Conservation (phyloP, 2,329 filamentous ascomycete species). For the Penicillium sp. region DNA sequence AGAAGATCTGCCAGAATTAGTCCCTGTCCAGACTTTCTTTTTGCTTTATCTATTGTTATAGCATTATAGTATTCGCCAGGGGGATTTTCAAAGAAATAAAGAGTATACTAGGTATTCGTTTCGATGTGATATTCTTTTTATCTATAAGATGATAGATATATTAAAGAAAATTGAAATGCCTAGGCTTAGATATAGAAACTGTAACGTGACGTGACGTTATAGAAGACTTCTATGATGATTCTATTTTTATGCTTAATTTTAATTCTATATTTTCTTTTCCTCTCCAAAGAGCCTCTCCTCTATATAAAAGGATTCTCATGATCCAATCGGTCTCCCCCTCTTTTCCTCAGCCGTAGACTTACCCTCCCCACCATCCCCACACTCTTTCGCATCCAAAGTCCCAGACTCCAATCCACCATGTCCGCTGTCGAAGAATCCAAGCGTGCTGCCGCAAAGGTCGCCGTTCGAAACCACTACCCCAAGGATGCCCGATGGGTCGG, state of each 20-base stretch:
- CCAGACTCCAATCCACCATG: constrained; percentile 33
- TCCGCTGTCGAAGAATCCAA: constrained; percentile 54
- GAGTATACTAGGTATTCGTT: too few species aligned
- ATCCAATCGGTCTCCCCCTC: constrained; percentile 16
- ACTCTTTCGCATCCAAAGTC: constrained; percentile 3
- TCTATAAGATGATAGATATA: too few species aligned
- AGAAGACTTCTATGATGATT: too few species aligned
- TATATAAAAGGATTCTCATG: not conserved
- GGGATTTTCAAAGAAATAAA: too few species aligned
- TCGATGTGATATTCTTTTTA: too few species aligned
- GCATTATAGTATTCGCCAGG: too few species aligned
- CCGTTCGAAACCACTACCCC: constrained; percentile 61
- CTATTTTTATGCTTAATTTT: too few species aligned
- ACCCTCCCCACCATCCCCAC: constrained; percentile 8
- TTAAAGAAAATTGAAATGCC: too few species aligned
- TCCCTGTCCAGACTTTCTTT: not conserved
- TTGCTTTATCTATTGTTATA: not conserved
- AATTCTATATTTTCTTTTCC: not conserved
- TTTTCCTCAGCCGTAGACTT: constrained; percentile 5
- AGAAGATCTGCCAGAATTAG: not conserved
- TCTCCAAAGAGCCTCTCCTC: too few species aligned
- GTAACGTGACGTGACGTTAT: too few species aligned
- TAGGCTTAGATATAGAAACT: too few species aligned
- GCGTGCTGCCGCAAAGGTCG: constrained; percentile 56
- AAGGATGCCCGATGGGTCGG: constrained; percentile 57